Evolutionary conservation across 352 stramenopile species (phyloP).

Genomic region (Phytophthora tubulina): DNA sequence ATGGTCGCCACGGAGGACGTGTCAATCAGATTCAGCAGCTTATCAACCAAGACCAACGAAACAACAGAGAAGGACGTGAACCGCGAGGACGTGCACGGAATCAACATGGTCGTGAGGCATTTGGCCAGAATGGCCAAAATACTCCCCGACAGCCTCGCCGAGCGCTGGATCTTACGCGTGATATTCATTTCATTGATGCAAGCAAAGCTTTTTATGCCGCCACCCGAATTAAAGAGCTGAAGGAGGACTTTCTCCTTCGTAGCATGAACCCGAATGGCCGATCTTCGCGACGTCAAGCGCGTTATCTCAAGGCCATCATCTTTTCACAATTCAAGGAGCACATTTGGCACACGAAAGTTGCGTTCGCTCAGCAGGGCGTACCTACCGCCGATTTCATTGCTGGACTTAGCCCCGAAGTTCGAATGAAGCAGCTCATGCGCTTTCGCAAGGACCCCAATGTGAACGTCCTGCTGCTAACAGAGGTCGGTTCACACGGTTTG

Average conservation of each 20-base stretch:
- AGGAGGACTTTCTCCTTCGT: slow-evolving; percentile 55
- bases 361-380: slow-evolving; percentile 77
- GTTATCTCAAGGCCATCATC: slow-evolving; percentile 77
- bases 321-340: slow-evolving; percentile 88
- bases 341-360: slow-evolving; percentile 79
- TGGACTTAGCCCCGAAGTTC: slow-evolving; percentile 46
- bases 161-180: slow-evolving; percentile 44
- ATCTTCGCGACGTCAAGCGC: slow-evolving; percentile 32
- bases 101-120: slow-evolving; percentile 26
- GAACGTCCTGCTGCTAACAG: slow-evolving; percentile 94
- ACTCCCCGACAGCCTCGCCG: slow-evolving; percentile 39
- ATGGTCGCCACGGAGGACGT: slow-evolving; percentile 28
- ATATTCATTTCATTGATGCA: slow-evolving; percentile 61
- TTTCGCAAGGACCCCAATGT: slow-evolving; percentile 74
- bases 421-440: slow-evolving; percentile 62
- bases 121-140: slow-evolving; percentile 31
- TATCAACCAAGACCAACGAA: slow-evolving; percentile 33
- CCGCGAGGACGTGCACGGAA: slow-evolving; percentile 23
- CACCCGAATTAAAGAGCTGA: slow-evolving; percentile 69
- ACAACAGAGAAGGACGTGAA: slow-evolving; percentile 24
- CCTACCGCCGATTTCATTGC: slow-evolving; percentile 73
- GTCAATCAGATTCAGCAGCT: slow-evolving; percentile 44
- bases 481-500: slow-evolving; percentile 95
- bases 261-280: slow-evolving; percentile 15
- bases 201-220: slow-evolving; percentile 85